Percentiles rank a stretch among this genome's conserved stretches.
These are phyloP conservation scores for Gossypium stocksii DNA, from an alignment of 345 rosid genomes.

Conservation along the genomic window DNA sequence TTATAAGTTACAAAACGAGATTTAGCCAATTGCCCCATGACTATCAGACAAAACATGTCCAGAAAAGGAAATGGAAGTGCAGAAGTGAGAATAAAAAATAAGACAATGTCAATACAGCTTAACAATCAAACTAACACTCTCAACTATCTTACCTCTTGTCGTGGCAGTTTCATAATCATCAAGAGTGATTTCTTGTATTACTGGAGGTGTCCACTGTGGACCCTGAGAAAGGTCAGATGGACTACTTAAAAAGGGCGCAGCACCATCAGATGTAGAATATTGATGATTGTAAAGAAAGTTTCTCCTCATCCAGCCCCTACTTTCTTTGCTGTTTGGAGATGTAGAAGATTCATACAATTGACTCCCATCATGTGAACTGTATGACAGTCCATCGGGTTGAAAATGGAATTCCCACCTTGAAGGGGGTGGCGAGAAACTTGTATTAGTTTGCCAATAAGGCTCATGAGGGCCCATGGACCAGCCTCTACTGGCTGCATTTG, in stretches of 20 bases:
- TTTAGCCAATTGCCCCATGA: background rate
- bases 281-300: conserved; percentile 29
- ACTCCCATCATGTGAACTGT: conserved; percentile 31
- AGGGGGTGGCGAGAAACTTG: conserved; percentile 56
- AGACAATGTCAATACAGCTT: background rate
- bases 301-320: conserved; percentile 38
- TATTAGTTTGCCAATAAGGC: conserved; percentile 59
- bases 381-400: conserved; percentile 36
- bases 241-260: conserved; percentile 34
- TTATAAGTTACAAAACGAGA: background rate
- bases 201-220: conserved; percentile 57
- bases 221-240: conserved; percentile 42
- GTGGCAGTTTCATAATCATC: conserved; percentile 37
- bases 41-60: background rate
- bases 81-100: background rate
- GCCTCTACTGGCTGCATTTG: conserved; percentile 39
- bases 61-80: background rate
- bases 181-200: conserved; percentile 37
- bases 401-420: conserved; percentile 50
- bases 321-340: conserved; percentile 53
- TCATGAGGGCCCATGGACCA: conserved; percentile 54
- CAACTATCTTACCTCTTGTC: conserved; percentile 37
- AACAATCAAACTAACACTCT: background rate
- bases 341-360: conserved; percentile 47
- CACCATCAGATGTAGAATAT: conserved; percentile 34